Evolutionary conservation across 208 protist genomes (phyloP).

Genomic region (Borovskyia barvae): DNA sequence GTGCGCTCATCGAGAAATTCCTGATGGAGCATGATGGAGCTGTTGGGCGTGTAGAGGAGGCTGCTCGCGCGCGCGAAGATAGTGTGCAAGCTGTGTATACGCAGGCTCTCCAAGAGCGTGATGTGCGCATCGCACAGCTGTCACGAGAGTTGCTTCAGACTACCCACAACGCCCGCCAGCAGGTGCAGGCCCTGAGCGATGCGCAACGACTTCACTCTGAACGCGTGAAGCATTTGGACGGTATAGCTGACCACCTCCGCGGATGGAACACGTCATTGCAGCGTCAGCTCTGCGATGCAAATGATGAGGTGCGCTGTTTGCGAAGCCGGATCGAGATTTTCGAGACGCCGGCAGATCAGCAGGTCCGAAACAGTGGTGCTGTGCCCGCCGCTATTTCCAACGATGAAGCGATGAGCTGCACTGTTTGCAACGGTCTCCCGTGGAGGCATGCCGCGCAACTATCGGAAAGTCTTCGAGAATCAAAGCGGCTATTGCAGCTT

Average conservation of each 20-base stretch:
- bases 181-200: conserved; percentile 2
- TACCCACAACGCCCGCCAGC: conserved; percentile 16
- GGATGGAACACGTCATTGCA: conserved; percentile 19
- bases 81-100: conserved; percentile 43
- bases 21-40: conserved; percentile 24
- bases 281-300: conserved; percentile 7
- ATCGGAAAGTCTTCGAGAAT: background rate
- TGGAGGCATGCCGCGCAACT: conserved; percentile 4
- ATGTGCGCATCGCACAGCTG: conserved; percentile 56
- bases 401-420: background rate
- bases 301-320: conserved; percentile 3
- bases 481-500: conserved; percentile 4
- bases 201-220: conserved; percentile 4
- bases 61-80: conserved; percentile 28
- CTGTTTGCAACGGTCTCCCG: conserved; percentile 3
- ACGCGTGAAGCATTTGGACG: conserved; percentile 14
- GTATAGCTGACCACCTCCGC: conserved; percentile 9
- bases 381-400: background rate
- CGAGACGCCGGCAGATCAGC: no score
- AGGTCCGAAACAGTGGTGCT: no score
- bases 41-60: conserved; percentile 24
- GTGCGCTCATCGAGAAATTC: conserved; percentile 13
- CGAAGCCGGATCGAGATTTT: conserved; percentile 3
- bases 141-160: conserved; percentile 37
- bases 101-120: conserved; percentile 42